These are phyloP conservation scores for Thalassiosira tumida DNA, from an alignment of 352 stramenopile species.

Conservation along the genomic window DNA sequence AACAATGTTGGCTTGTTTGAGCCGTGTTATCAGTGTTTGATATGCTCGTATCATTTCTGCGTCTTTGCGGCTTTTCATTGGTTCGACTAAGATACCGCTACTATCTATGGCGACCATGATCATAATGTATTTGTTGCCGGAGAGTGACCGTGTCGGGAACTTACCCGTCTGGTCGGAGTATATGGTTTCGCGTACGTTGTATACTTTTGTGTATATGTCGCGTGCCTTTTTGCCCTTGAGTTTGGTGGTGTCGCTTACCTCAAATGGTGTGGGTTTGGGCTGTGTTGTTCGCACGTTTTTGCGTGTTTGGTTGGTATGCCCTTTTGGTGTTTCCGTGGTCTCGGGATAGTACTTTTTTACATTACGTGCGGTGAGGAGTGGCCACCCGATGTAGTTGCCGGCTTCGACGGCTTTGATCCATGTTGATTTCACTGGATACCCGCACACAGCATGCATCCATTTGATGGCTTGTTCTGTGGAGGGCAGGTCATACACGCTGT, in stretches of 20 bases:
- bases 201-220: conserved; percentile 42
- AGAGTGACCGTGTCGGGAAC: conserved; percentile 64
- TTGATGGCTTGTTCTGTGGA: neutral
- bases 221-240: neutral
- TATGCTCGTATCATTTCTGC: conserved; percentile 55
- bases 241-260: neutral
- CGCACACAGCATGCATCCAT: conserved; percentile 19
- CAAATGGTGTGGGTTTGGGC: neutral
- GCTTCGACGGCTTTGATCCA: conserved; percentile 44
- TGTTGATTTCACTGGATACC: conserved; percentile 33
- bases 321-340: conserved; percentile 56
- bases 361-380: conserved; percentile 34
- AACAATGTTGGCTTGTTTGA: neutral
- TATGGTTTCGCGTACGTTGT: conserved; percentile 25
- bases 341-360: conserved; percentile 63
- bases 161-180: conserved; percentile 80
- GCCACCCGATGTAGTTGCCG: conserved; percentile 37
- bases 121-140: conserved; percentile 79
- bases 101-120: conserved; percentile 80
- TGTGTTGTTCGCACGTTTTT: neutral
- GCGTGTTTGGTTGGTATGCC: conserved; percentile 52
- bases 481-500: conserved; percentile 26
- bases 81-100: conserved; percentile 76
- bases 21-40: conserved; percentile 9
- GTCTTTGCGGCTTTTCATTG: conserved; percentile 68